A percentile compares a stretch with the other conserved stretches of the same genome.
These are phyloP conservation scores for Neurospora sp. DNA, from an alignment of 495 filamentous ascomycete species.

Conservation along the genomic window DNA sequence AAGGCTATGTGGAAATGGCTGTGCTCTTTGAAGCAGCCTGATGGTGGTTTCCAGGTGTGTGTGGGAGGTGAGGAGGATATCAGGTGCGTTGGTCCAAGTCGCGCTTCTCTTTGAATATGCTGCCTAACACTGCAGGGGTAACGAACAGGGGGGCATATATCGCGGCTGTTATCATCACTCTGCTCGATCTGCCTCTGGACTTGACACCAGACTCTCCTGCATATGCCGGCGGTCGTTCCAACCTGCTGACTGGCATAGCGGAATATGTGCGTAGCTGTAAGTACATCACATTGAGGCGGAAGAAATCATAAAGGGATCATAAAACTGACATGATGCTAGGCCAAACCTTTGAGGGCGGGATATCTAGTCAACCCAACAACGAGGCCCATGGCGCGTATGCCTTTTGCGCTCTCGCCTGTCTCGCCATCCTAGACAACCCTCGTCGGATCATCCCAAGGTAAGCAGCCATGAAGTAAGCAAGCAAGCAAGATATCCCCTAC, in stretches of 20 bases:
- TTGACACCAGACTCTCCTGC: slow-evolving; percentile 55
- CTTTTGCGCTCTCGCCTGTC: slow-evolving; percentile 83
- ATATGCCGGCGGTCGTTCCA: slow-evolving; percentile 25
- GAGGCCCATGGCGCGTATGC: slow-evolving; percentile 97
- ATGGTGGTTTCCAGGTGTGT: slow-evolving; percentile 75
- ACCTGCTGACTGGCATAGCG: slow-evolving; percentile 55
- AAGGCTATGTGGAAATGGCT: slow-evolving; percentile 84
- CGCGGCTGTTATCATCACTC: slow-evolving; percentile 67
- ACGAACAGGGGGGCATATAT: slow-evolving; percentile 72
- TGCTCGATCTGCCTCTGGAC: slow-evolving; percentile 73
- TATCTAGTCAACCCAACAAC: slow-evolving; percentile 66
- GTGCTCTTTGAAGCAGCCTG: slow-evolving; percentile 66
- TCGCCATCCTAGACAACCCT: slow-evolving; percentile 73
- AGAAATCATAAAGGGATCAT: background rate
- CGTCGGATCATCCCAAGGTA: slow-evolving; percentile 57
- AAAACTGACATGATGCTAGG: slow-evolving; percentile 35
- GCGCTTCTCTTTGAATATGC: background rate
- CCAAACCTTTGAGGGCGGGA: slow-evolving; percentile 90
- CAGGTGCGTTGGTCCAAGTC: slow-evolving; percentile 41
- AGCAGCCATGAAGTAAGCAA: slow-evolving; percentile 9
- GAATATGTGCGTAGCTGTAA: slow-evolving; percentile 78
- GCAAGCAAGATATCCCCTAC: background rate
- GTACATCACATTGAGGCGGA: slow-evolving; percentile 6
- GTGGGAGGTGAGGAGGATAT: slow-evolving; percentile 85
- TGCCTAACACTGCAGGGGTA: background rate